These are phyloP conservation scores for Xylaria sp. DNA, from an alignment of 2,329 filamentous ascomycete species.

Conservation along the genomic window DNA sequence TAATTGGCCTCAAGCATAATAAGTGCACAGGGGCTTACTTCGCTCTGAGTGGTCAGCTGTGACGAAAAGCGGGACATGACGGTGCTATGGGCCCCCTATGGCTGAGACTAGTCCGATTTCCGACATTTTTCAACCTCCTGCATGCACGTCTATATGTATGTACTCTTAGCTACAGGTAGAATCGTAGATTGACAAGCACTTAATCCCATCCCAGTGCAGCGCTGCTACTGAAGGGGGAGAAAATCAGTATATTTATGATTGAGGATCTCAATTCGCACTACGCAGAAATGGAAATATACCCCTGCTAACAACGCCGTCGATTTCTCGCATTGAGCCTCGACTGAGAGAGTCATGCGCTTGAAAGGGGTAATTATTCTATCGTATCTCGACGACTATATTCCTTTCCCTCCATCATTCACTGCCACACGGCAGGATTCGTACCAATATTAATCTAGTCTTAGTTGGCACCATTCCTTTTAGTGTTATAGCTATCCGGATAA, in stretches of 20 bases:
- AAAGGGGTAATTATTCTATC: slow-evolving; percentile 19
- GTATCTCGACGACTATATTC: slow-evolving; percentile 11
- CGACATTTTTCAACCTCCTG: background rate
- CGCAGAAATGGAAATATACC: background rate
- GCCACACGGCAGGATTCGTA: background rate
- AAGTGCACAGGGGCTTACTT: background rate
- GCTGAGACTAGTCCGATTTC: slow-evolving; percentile 6
- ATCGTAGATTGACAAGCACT: no score
- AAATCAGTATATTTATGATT: no score
- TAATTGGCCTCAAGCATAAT: background rate
- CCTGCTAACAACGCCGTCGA: background rate
- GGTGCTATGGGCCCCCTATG: no score
- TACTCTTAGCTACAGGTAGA: no score
- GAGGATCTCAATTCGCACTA: background rate
- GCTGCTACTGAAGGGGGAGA: no score
- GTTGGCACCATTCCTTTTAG: slow-evolving; percentile 5
- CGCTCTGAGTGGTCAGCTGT: slow-evolving; percentile 27
- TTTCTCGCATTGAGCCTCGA: background rate
- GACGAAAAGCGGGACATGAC: slow-evolving; percentile 16
- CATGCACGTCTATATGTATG: no score
- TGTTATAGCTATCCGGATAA: background rate
- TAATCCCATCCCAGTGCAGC: background rate
- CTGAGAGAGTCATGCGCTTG: background rate
- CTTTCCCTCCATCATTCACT: background rate
- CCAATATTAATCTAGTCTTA: slow-evolving; percentile 31